These are phyloP conservation scores for Intubia oerlemansii DNA, from an alignment of 2,329 filamentous ascomycete species.

Conservation along the genomic window DNA sequence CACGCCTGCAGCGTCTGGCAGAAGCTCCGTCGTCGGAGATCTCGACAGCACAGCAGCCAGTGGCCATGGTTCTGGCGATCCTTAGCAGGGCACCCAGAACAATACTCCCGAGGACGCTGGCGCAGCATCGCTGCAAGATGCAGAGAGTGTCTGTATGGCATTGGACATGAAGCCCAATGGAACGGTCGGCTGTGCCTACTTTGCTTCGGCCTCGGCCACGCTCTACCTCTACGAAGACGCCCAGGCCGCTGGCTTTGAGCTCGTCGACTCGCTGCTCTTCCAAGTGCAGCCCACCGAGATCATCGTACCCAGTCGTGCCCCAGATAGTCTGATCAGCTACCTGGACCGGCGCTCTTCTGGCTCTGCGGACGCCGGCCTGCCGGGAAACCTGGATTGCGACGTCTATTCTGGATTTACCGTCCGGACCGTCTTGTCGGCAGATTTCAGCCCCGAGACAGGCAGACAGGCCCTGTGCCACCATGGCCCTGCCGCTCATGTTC, in stretches of 20 bases:
- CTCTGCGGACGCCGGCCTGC: too few relatives aligned
- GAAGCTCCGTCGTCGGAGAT: too few relatives aligned
- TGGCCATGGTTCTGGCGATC: too few relatives aligned
- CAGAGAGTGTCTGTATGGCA: conserved; percentile 66
- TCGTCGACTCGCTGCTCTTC: conserved; percentile 38
- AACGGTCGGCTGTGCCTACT: conserved; percentile 69
- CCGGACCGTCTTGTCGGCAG: conserved; percentile 45
- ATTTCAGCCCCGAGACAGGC: conserved; percentile 50
- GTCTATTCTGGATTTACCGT: conserved; percentile 23
- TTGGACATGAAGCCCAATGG: conserved; percentile 51
- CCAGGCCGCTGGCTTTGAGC: conserved; percentile 42
- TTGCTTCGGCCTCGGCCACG: conserved; percentile 45
- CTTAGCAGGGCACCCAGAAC: too few relatives aligned
- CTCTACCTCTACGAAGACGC: conserved; percentile 63
- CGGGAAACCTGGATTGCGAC: too few relatives aligned
- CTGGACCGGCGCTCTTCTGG: conserved; percentile 10
- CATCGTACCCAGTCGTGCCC: conserved; percentile 26
- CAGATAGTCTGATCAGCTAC: conserved; percentile 18
- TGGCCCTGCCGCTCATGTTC: conserved; percentile 24
- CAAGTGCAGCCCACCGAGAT: conserved; percentile 33
- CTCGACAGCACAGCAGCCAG: too few relatives aligned
- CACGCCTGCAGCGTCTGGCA: too few relatives aligned
- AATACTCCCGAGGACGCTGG: too few relatives aligned
- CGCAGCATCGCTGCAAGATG: too few relatives aligned
- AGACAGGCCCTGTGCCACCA: conserved; percentile 43